Evolutionary conservation across 257 asterid genomes (phyloP).

Genomic region (Solanum verrucosum): DNA sequence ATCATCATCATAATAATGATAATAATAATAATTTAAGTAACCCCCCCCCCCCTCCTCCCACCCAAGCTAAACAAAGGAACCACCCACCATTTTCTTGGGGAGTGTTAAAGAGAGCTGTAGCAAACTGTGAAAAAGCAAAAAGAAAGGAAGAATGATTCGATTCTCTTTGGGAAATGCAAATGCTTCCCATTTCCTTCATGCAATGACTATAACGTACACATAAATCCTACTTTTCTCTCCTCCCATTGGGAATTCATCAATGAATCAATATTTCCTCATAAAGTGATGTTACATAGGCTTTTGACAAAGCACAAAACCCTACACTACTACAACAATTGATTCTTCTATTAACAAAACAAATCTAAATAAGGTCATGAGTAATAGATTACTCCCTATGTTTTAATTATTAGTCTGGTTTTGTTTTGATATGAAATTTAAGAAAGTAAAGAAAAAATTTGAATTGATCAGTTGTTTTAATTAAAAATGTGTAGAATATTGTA

Average conservation of each 20-base stretch:
- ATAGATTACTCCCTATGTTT: background rate
- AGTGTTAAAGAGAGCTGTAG: constrained; percentile 69
- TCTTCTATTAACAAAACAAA: background rate
- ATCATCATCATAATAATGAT: background rate
- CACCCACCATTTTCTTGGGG: constrained; percentile 91
- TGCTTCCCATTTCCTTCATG: constrained; percentile 7
- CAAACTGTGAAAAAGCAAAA: constrained; percentile 71
- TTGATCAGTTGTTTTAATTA: too few species aligned
- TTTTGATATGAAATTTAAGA: background rate
- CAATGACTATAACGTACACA: constrained; percentile 4
- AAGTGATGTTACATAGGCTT: background rate
- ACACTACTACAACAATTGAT: background rate
- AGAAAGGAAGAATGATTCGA: constrained; percentile 49
- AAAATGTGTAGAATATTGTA: background rate
- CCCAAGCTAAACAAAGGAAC: background rate
- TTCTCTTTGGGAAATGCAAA: constrained; percentile 64
- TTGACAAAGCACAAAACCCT: background rate
- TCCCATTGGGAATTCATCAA: background rate
- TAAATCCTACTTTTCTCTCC: background rate
- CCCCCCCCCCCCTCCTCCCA: background rate
- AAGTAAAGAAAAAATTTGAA: accelerated
- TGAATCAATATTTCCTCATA: background rate
- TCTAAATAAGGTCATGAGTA: background rate
- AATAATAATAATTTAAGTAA: background rate
- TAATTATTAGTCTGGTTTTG: background rate